phyloP scores from a whole-genome alignment of 202 grass and related monocot species.

The Carex sylvatica region DNA sequence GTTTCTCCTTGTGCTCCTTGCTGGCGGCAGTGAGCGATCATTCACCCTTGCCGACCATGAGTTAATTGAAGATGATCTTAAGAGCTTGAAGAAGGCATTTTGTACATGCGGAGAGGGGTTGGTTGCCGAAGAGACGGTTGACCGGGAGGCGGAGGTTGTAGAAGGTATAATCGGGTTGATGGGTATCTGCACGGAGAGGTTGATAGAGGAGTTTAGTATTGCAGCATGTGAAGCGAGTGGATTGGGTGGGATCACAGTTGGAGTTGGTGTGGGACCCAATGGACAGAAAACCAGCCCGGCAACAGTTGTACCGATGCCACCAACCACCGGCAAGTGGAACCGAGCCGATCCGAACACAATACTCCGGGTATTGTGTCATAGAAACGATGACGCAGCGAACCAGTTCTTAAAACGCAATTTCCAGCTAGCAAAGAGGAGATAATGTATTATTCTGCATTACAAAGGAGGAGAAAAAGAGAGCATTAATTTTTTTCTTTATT shows the following conservation, averaged over 20 bases:
- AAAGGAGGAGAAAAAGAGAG: background rate
- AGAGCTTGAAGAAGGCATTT: conserved; percentile 75
- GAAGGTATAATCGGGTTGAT: conserved; percentile 71
- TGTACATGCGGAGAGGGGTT: conserved; percentile 86
- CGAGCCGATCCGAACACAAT: conserved; percentile 61
- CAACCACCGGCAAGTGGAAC: conserved; percentile 64
- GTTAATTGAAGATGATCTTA: conserved; percentile 64
- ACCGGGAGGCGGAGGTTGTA: conserved; percentile 43
- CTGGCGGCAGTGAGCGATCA: conserved; percentile 61
- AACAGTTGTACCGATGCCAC: conserved; percentile 38
- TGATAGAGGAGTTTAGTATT: conserved; percentile 62
- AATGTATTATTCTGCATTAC: conserved; percentile 20
- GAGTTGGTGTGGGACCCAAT: background rate
- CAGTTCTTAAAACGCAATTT: conserved; percentile 79
- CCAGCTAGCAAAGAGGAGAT: conserved; percentile 77
- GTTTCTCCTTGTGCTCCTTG: conserved; percentile 79
- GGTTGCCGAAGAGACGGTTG: conserved; percentile 69
- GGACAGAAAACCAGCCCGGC: background rate
- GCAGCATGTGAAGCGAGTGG: conserved; percentile 51
- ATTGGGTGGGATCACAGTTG: background rate
- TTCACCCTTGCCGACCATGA: conserved; percentile 53
- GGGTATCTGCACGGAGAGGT: conserved; percentile 46
- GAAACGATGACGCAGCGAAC: conserved; percentile 71
- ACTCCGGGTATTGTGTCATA: conserved; percentile 80
- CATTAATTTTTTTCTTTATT: background rate